A percentile compares a stretch with the other conserved stretches of the same genome.
Conservation (phyloP, 345 rosid genomes). For the Hypericum androsaemum region DNA sequence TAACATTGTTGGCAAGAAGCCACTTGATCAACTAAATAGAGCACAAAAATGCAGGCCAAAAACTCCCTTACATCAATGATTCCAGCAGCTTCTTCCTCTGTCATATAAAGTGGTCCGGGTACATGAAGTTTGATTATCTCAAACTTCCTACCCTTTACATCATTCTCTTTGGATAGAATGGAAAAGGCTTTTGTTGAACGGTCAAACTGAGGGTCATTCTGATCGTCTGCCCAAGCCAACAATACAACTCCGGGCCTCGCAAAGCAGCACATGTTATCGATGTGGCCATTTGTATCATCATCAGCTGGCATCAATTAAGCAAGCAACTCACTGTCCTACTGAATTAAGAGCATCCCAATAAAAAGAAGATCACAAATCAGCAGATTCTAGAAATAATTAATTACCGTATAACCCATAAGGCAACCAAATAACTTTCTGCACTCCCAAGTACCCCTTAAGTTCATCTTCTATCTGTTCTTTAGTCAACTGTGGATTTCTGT, state of each 20-base stretch:
- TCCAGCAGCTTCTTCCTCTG: conserved; percentile 75
- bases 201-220: conserved; percentile 63
- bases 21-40: neutral
- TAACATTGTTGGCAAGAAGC: too few species aligned
- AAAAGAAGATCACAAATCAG: neutral
- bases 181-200: conserved; percentile 54
- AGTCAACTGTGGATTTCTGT: conserved; percentile 66
- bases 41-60: neutral
- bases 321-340: neutral
- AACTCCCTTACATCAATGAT: conserved; percentile 41
- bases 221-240: conserved; percentile 70
- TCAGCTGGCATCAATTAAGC: conserved; percentile 47
- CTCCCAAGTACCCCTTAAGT: conserved; percentile 67
- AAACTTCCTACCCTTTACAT: conserved; percentile 65
- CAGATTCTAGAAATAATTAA: neutral
- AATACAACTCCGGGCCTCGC: conserved; percentile 79
- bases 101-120: conserved; percentile 84
- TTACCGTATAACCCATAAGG: conserved; percentile 77
- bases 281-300: conserved; percentile 96
- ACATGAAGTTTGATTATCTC: conserved; percentile 63
- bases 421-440: conserved; percentile 65
- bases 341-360: neutral
- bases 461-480: conserved; percentile 72
- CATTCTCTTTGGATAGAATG: conserved; percentile 46
- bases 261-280: conserved; percentile 95